phyloP scores from a whole-genome alignment of 2,329 filamentous ascomycete genomes.

The Colletotrichum ledebouriae region DNA sequence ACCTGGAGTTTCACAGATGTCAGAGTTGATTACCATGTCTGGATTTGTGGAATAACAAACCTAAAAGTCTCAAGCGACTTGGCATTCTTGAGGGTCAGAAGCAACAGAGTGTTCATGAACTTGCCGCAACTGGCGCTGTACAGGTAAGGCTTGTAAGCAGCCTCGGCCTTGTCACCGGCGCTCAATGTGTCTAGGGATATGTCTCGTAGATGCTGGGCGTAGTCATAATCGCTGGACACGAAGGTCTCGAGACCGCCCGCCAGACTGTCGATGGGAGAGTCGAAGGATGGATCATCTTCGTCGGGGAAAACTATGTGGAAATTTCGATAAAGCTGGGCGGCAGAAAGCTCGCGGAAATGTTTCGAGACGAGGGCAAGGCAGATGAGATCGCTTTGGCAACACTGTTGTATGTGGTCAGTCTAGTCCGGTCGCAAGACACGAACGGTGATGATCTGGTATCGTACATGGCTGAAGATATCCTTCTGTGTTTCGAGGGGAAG shows the following conservation, averaged over 20 bases:
- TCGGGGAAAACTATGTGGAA: conserved; percentile 74
- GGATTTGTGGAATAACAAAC: conserved; percentile 53
- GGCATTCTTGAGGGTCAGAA: conserved; percentile 68
- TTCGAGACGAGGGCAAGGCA: conserved; percentile 70
- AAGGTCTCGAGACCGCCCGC: conserved; percentile 72
- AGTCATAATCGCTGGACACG: conserved; percentile 73
- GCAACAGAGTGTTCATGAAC: conserved; percentile 73
- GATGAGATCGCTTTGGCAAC: conserved; percentile 66
- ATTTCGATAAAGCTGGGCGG: conserved; percentile 69
- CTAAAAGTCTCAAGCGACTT: conserved; percentile 68
- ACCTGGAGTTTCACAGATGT: conserved; percentile 54
- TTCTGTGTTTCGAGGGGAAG: conserved; percentile 63
- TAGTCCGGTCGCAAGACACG: conserved; percentile 19
- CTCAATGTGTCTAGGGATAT: conserved; percentile 69
- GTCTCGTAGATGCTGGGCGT: conserved; percentile 69
- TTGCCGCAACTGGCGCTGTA: conserved; percentile 71
- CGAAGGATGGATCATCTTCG: conserved; percentile 65
- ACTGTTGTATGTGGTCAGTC: conserved; percentile 52
- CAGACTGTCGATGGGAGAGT: conserved; percentile 68
- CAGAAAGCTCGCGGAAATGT: conserved; percentile 69
- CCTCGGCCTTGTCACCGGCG: conserved; percentile 65
- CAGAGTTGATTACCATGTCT: not conserved
- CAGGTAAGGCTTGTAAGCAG: conserved; percentile 66
- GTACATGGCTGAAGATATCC: conserved; percentile 62
- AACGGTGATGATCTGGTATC: conserved; percentile 42